phyloP scores from a whole-genome alignment of 2,329 filamentous ascomycete genomes.

The Metarhizium brunneum region DNA sequence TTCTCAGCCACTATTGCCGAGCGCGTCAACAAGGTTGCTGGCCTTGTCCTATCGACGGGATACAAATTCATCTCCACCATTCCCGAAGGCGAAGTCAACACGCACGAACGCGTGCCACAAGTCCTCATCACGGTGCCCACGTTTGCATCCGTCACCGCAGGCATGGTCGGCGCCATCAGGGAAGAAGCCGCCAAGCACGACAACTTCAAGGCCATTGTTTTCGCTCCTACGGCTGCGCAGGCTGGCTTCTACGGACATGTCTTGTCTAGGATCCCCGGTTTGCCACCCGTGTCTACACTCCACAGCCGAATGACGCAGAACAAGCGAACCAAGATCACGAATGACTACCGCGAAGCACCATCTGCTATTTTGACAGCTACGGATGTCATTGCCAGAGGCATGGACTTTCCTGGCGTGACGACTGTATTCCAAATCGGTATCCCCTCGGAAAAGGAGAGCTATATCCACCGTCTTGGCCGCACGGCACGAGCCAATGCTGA shows the following conservation, averaged over 20 bases:
- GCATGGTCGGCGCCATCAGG: conserved; percentile 46
- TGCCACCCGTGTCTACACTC: conserved; percentile 35
- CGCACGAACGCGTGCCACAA: conserved; percentile 69
- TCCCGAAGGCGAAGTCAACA: conserved; percentile 62
- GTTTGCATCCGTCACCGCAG: conserved; percentile 57
- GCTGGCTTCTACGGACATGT: conserved; percentile 42
- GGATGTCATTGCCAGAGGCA: conserved; percentile 62
- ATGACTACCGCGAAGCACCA: conserved; percentile 47
- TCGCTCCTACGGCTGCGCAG: conserved; percentile 54
- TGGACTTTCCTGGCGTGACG: conserved; percentile 64
- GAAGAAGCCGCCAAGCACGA: conserved; percentile 30
- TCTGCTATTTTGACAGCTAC: conserved; percentile 54
- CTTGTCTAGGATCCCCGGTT: conserved; percentile 27
- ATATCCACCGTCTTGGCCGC: conserved; percentile 59
- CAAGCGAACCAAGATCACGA: conserved; percentile 47
- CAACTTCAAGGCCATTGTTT: conserved; percentile 77
- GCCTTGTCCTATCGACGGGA: conserved; percentile 53
- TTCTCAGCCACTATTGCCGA: conserved; percentile 78
- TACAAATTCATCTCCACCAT: conserved; percentile 82
- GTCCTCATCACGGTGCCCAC: conserved; percentile 58
- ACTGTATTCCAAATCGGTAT: conserved; percentile 57
- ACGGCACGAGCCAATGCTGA: conserved; percentile 57
- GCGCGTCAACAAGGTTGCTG: conserved; percentile 69
- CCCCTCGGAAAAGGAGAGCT: conserved; percentile 50
- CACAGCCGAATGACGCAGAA: conserved; percentile 42